phyloP scores from a whole-genome alignment of 2,329 filamentous ascomycete species.

The Aaosphaeria arxii region DNA sequence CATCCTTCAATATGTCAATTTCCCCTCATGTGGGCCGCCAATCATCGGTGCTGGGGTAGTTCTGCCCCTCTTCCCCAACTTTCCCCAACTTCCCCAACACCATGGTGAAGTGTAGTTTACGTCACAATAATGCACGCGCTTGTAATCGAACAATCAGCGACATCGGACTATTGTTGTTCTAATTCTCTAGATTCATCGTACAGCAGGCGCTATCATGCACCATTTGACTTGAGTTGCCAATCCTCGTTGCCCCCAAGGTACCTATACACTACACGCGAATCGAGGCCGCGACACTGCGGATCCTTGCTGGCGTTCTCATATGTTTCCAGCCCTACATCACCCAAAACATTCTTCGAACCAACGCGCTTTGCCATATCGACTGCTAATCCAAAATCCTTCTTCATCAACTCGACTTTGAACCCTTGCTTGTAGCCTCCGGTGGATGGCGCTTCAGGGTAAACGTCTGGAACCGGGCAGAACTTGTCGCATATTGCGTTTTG shows the following conservation, averaged over 20 bases:
- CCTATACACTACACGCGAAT: constrained; percentile 58
- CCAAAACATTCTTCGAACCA: constrained; percentile 50
- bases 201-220: constrained; percentile 4
- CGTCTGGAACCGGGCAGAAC: constrained; percentile 52
- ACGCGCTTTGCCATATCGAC: constrained; percentile 54
- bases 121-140: neutral
- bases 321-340: constrained; percentile 48
- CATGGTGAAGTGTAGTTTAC: neutral
- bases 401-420: constrained; percentile 60
- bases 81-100: constrained; percentile 6
- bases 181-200: neutral
- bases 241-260: constrained; percentile 54
- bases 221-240: constrained; percentile 36
- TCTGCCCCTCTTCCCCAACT: constrained; percentile 23
- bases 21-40: constrained; percentile 15
- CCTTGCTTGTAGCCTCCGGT: constrained; percentile 52
- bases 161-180: neutral
- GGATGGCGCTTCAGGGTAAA: constrained; percentile 48
- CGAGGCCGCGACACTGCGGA: constrained; percentile 50
- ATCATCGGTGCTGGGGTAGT: constrained; percentile 9
- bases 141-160: neutral
- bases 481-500: constrained; percentile 52
- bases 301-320: constrained; percentile 54
- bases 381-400: constrained; percentile 57
- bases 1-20: too few species aligned